Percentiles rank a stretch among this genome's conserved stretches.
These are phyloP conservation scores for Jaapia argillacea DNA, from an alignment of 768 basidiomycete genomes.

Conservation along the genomic window DNA sequence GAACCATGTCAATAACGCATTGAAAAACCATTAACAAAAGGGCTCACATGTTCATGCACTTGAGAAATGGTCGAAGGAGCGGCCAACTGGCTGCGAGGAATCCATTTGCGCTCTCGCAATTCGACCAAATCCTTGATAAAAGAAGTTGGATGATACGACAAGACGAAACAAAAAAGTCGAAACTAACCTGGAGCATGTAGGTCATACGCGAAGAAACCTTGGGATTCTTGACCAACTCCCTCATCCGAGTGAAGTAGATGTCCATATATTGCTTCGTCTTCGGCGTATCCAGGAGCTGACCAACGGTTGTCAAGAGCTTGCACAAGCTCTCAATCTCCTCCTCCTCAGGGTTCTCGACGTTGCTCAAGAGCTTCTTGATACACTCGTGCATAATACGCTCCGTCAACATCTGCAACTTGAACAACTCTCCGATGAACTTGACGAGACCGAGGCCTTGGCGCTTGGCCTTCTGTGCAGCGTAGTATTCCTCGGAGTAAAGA, in stretches of 20 bases:
- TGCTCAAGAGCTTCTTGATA: conserved; percentile 89
- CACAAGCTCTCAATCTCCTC: conserved; percentile 96
- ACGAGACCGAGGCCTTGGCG: conserved; percentile 94
- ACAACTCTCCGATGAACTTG: conserved; percentile 96
- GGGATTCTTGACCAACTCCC: conserved; percentile 62
- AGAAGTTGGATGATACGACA: neutral
- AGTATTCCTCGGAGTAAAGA: conserved; percentile 93
- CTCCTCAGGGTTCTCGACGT: conserved; percentile 93
- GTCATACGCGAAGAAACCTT: conserved; percentile 83
- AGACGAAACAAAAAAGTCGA: neutral
- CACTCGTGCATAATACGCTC: conserved; percentile 99
- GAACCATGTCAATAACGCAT: conserved; percentile 4
- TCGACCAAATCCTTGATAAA: conserved; percentile 76
- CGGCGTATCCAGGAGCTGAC: conserved; percentile 65
- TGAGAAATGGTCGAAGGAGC: conserved; percentile 86
- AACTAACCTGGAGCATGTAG: conserved; percentile 87
- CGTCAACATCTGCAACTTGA: conserved; percentile 97
- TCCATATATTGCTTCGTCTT: conserved; percentile 84
- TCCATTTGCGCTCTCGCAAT: conserved; percentile 77
- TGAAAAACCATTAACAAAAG: conserved; percentile 1
- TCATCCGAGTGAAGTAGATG: conserved; percentile 89
- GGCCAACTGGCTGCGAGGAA: conserved; percentile 55
- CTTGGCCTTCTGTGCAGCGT: conserved; percentile 93
- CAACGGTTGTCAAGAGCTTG: conserved; percentile 87
- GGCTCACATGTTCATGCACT: conserved; percentile 74